Evolutionary conservation across 345 rosid genomes (phyloP).

Genomic region (Camelina hispida): DNA sequence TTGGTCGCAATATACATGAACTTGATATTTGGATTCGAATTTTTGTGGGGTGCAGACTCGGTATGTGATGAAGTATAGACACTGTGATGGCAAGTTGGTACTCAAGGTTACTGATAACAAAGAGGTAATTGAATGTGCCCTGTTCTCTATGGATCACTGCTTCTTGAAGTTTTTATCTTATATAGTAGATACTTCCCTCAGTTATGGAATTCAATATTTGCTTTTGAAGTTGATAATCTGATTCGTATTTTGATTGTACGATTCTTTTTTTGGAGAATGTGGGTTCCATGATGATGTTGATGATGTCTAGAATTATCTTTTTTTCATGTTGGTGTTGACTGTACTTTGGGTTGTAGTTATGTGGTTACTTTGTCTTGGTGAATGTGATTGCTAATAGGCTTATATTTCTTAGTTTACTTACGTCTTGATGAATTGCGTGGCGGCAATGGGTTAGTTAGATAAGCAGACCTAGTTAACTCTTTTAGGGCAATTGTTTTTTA

Average conservation of each 20-base stretch:
- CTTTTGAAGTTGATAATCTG: not conserved
- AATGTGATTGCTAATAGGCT: slow-evolving; percentile 16
- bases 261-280: slow-evolving; percentile 19
- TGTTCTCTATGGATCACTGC: not conserved
- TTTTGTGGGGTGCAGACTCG: slow-evolving; percentile 62
- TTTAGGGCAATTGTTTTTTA: not conserved
- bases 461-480: too few relatives aligned
- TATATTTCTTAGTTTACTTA: not conserved
- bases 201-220: not conserved
- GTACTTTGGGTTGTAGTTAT: not conserved
- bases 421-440: not conserved
- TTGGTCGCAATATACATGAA: not conserved
- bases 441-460: not conserved
- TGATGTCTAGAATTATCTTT: slow-evolving; percentile 1
- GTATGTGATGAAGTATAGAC: slow-evolving; percentile 88
- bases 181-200: not conserved
- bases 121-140: slow-evolving; percentile 55
- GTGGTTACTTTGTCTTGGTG: slow-evolving; percentile 5
- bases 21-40: slow-evolving; percentile 24
- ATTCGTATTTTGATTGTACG: not conserved
- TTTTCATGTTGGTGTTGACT: not conserved
- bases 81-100: slow-evolving; percentile 93
- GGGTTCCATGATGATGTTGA: not conserved
- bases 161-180: not conserved
- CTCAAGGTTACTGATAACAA: slow-evolving; percentile 98